Evolutionary conservation across 306 rosid genomes (phyloP), one percentile per base, ranked within the genome.

Genomic region (Fragaria iinumae): DNA sequence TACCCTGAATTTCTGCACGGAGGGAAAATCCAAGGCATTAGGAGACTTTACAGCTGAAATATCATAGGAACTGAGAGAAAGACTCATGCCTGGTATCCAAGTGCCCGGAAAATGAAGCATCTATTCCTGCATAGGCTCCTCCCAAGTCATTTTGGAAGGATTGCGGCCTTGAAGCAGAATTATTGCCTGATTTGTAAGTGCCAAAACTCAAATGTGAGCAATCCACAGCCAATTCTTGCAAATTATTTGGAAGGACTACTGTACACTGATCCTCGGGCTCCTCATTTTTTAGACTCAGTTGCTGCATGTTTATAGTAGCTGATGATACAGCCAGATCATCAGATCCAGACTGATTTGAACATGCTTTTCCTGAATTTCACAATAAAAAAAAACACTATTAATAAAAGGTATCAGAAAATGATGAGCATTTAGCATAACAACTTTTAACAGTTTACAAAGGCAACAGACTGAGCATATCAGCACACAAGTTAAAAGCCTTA

Each of bases 191-290:
- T 65, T 85, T 89, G 74, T 76, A 89, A 70, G 87, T 86, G 50
- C 97, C 97, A 75, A 91, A 91, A 79, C 88, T 89, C 91, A 91
- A 85, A 85, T 89, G 91, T 8, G 92, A 86, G 80, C 91, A 89
- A 47, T 86, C 83, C 34, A 83, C 94, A 68, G 78, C 86, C 82
- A 85, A 82, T 45, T 79, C 90, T 77, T 78, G 84, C 80, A 91
- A 74, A 82, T 89, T 87, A 79, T 49, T 70, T 62, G 97, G 93
- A 82, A 91, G 86, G 78, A 91, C 86, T 75, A 91, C 82, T 6
- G 73, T 23, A 23, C 60, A 18, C 27, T 73, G 76, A 82, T 85
- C 85, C 48, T 65, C 83, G 2, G 66, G 25, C 59, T 80, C 71
- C 53, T 81, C 78, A 41, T 86, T 85, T 69, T 65, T 68, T 59